Conservation (phyloP, 768 basidiomycete genomes). For the Clavulina sp. region DNA sequence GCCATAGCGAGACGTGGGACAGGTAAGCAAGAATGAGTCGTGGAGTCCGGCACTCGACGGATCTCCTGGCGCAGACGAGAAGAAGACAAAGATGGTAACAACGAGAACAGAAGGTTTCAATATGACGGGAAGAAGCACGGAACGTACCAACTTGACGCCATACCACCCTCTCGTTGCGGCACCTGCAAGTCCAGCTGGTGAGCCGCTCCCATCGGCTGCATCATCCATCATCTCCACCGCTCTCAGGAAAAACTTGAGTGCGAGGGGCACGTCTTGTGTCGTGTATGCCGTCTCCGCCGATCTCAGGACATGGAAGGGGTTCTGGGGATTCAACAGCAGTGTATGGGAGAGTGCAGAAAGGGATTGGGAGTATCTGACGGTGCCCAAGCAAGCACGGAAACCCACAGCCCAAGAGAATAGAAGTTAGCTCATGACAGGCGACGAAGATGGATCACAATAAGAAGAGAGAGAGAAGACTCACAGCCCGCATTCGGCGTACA, state of each 20-base stretch:
- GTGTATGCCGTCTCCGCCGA: constrained; percentile 82
- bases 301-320: constrained; percentile 68
- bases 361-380: constrained; percentile 46
- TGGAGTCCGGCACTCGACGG: neutral
- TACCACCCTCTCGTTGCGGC: constrained; percentile 62
- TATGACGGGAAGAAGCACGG: neutral
- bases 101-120: neutral
- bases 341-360: constrained; percentile 67
- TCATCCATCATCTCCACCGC: constrained; percentile 61
- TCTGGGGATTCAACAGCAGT: constrained; percentile 67
- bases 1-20: neutral
- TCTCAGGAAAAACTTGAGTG: constrained; percentile 62
- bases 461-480: neutral
- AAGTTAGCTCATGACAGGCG: neutral
- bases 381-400: too few relatives aligned
- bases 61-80: neutral
- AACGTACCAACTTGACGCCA: constrained; percentile 54
- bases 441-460: neutral
- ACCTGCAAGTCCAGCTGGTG: constrained; percentile 27
- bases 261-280: constrained; percentile 50
- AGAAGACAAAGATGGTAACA: neutral
- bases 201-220: constrained; percentile 27
- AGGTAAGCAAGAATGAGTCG: neutral
- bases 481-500: constrained; percentile 26
- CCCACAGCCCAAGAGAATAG: neutral